A percentile compares a stretch with the other conserved stretches of the same genome.
phyloP scores from a whole-genome alignment of 257 asterid genomes.

The Echium plantagineum region DNA sequence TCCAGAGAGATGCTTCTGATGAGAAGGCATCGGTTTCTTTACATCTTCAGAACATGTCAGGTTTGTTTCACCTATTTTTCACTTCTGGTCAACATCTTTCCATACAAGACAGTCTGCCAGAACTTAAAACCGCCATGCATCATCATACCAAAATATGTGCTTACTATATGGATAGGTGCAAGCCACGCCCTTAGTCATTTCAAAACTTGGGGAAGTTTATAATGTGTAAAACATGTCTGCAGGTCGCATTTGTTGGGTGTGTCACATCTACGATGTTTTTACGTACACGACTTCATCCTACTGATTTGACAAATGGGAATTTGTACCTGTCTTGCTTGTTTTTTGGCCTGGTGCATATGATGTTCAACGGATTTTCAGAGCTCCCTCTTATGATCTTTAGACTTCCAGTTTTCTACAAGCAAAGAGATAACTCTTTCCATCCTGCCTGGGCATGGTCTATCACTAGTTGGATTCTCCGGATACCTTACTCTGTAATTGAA shows the following conservation, averaged over 20 bases:
- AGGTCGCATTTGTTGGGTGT: slow-evolving; percentile 81
- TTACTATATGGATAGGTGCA: no score
- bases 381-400: slow-evolving; percentile 71
- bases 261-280: slow-evolving; percentile 75
- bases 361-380: slow-evolving; percentile 92
- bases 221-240: slow-evolving; percentile 6
- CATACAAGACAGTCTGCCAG: background rate
- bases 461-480: slow-evolving; percentile 58
- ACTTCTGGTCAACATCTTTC: background rate
- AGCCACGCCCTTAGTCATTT: no score
- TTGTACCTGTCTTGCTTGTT: slow-evolving; percentile 65
- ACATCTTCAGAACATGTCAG: slow-evolving; percentile 71
- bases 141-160: no score
- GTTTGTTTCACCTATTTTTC: slow-evolving; percentile 23
- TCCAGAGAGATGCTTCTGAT: slow-evolving; percentile 67
- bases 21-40: slow-evolving; percentile 56
- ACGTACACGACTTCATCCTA: slow-evolving; percentile 61
- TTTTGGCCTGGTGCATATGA: slow-evolving; percentile 73
- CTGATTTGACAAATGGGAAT: slow-evolving; percentile 46
- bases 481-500: slow-evolving; percentile 78
- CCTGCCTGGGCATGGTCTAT: slow-evolving; percentile 92
- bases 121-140: no score
- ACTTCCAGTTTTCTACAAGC: slow-evolving; percentile 89
- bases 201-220: no score
- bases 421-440: slow-evolving; percentile 77